Conservation (phyloP, 352 stramenopile species). For the Pythium brachiatum region DNA sequence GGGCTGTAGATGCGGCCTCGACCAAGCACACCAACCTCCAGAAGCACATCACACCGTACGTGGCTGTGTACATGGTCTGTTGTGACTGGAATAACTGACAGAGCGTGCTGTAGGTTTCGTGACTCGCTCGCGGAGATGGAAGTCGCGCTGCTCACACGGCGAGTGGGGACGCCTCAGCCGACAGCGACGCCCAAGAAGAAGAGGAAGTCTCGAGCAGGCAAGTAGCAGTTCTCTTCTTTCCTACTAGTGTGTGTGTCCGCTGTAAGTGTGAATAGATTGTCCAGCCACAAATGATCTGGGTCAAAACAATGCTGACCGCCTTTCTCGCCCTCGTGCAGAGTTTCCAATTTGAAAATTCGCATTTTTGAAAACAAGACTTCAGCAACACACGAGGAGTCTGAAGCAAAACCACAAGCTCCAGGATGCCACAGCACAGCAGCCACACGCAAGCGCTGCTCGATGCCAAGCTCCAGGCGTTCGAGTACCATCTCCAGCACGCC, state of each 20-base stretch:
- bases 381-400: too few species aligned
- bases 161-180: background rate
- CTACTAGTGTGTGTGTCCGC: too few species aligned
- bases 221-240: background rate
- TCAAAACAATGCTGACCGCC: too few species aligned
- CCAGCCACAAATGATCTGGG: too few species aligned
- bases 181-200: constrained; percentile 8
- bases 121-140: constrained; percentile 24
- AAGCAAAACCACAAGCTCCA: too few species aligned
- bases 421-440: too few species aligned
- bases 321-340: too few species aligned
- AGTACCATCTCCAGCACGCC: background rate
- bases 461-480: background rate
- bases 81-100: background rate
- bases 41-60: constrained; percentile 23
- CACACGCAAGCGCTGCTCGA: background rate
- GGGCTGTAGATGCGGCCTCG: constrained; percentile 18
- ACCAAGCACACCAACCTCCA: constrained; percentile 20
- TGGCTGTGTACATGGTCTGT: background rate
- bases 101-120: constrained; percentile 15
- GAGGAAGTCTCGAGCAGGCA: background rate
- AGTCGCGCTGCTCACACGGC: constrained; percentile 16
- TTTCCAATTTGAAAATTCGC: too few species aligned
- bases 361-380: too few species aligned
- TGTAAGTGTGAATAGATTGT: background rate